Base-by-base conservation (phyloP, 148 eudicot species). In the Suaeda aralocaspica region DNA sequence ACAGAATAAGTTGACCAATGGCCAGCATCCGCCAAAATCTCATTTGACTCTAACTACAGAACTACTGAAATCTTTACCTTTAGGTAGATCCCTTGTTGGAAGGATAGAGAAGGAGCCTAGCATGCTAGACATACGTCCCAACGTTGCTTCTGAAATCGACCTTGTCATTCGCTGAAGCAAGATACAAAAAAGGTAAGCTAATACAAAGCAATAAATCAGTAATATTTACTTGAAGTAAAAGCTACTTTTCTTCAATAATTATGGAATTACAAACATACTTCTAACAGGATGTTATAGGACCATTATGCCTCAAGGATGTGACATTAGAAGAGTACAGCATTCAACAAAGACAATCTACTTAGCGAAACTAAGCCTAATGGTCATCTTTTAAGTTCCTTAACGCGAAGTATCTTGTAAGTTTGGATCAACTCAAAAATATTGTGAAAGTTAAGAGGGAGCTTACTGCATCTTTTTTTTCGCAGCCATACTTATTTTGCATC, bases 401-500 rank as follows among this genome's bases (percentile, higher is more conserved):
- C 21, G 46, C 29, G 39, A 62, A 39, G 46, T n/a, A 62, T 62
- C 21, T 60, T 3, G 5, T 3, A 9, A 2, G 25, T 14, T 28
- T 1, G 19, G 24, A 33, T 29, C 15, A 19, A 15, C 53, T 21
- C 3, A 18, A 19, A 41, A 58, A 7, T 16, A 21, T 28, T 19
- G 29, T 49, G 16, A 46, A 45, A 18, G 39, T 36, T 36, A 57
- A 64, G 45, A 26, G 48, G 64, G 73, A 72, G 81, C 98, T 85
- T 79, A 90, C 98, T 21, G 86, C 28, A 71, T 86, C 89, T 76
- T 83, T 93, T 72, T 67, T 94, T 76, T 81, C 44, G 64, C 59
- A 72, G 18, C 97, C 96, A 72, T 86, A 89, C 83, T 91, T 94
- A 96, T 87, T 78, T 72, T 89, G 97, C 87, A 94, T 84, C 97